Conservation (phyloP, 148 eudicot genomes). For the Chenopodium quinoa region DNA sequence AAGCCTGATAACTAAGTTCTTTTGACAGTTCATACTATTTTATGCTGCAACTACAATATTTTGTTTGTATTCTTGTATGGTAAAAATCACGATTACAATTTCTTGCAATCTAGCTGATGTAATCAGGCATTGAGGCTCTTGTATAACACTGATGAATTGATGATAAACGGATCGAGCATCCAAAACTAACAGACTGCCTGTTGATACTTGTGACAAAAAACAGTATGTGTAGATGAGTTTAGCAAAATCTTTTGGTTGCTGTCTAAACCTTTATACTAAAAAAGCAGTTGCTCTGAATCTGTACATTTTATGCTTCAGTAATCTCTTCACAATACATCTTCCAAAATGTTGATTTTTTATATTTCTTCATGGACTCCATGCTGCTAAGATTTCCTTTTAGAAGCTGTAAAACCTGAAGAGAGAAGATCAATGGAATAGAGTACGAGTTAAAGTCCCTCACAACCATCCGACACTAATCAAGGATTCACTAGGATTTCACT, state of each 20-base stretch:
- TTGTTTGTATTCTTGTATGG: not conserved
- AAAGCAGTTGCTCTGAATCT: constrained; percentile 4
- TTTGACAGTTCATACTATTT: not conserved
- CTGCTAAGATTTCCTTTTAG: constrained; percentile 69
- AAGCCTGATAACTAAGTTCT: not conserved
- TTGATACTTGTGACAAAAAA: not conserved
- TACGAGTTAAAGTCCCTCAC: too few species aligned
- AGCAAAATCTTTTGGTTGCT: not conserved
- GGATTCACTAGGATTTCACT: not conserved
- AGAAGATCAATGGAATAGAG: not conserved
- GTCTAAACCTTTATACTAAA: not conserved
- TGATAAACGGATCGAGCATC: not conserved
- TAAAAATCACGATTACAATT: too few species aligned
- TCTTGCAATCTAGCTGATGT: not conserved
- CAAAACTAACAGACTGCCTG: not conserved
- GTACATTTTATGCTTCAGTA: constrained; percentile 35
- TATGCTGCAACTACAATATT: not conserved
- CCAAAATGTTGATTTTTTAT: constrained; percentile 62
- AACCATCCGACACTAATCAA: not conserved
- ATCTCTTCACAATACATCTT: constrained; percentile 63
- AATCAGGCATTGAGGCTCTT: not conserved
- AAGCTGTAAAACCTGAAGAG: constrained; percentile 61
- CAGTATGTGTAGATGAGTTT: not conserved
- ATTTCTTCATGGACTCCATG: constrained; percentile 56
- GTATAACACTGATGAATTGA: not conserved